Conservation (phyloP, 78 protist genomes). For the Dictyostelium firmibasis region DNA sequence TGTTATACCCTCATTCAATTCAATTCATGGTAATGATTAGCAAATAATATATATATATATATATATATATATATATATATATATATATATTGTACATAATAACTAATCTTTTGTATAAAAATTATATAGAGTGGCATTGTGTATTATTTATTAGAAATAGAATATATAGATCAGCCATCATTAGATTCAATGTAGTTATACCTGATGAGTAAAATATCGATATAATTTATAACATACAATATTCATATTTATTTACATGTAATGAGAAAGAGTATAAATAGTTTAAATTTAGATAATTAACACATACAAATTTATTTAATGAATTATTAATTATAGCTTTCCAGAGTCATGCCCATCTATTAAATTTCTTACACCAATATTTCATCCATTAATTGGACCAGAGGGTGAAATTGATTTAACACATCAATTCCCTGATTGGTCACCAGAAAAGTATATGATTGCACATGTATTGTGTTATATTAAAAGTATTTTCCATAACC, state of each 20-base stretch:
- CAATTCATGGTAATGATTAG: conserved; percentile 8
- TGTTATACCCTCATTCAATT: conserved; percentile 61
- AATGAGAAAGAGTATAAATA: background rate
- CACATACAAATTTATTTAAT: background rate
- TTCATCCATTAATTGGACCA: conserved; percentile 54
- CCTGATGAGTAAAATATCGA: conserved; percentile 52
- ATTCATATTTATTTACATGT: no score
- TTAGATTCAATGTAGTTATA: conserved; percentile 53
- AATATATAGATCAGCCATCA: conserved; percentile 71
- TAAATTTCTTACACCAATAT: conserved; percentile 48
- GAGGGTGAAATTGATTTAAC: conserved; percentile 62
- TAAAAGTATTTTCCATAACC: conserved; percentile 55
- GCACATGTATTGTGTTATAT: conserved; percentile 61
- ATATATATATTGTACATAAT: no score
- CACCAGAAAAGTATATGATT: conserved; percentile 63
- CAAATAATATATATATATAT: background rate
- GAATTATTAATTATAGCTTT: conserved; percentile 3
- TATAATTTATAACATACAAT: background rate
- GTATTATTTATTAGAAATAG: conserved; percentile 75
- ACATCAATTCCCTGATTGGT: conserved; percentile 74
- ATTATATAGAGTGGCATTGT: conserved; percentile 71
- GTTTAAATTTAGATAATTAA: no score
- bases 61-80: no score
- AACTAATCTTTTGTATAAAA: background rate
- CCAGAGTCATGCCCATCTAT: conserved; percentile 54